Conservation (phyloP, 139 green algal species). For the Chlamydomonas sp. region DNA sequence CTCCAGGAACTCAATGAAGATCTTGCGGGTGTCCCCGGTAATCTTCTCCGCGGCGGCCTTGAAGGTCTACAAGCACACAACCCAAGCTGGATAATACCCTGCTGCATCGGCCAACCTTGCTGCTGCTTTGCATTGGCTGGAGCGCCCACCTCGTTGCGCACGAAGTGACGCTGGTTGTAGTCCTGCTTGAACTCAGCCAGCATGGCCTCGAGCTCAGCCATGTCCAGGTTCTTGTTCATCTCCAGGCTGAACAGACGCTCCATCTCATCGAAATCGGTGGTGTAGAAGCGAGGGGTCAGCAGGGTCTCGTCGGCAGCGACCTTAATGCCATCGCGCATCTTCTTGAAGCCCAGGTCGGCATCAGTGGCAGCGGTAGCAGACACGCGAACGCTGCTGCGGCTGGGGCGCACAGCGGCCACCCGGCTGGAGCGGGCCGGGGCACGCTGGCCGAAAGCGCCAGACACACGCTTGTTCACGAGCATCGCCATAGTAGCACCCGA, state of each 20-base stretch:
- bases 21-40: constrained; percentile 86
- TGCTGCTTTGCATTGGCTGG: neutral
- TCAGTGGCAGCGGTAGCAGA: constrained; percentile 26
- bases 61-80: constrained; percentile 72
- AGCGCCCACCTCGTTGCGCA: constrained; percentile 84
- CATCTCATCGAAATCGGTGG: constrained; percentile 98
- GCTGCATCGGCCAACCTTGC: neutral
- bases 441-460: constrained; percentile 27
- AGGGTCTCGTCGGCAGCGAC: constrained; percentile 87
- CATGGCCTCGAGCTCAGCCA: constrained; percentile 88
- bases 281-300: constrained; percentile 94
- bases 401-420: neutral
- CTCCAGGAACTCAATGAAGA: constrained; percentile 99
- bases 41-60: constrained; percentile 89
- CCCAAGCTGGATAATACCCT: neutral
- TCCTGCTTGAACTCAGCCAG: constrained; percentile 97
- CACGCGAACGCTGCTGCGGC: constrained; percentile 13
- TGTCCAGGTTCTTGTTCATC: constrained; percentile 94
- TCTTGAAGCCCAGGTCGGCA: constrained; percentile 53
- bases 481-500: neutral
- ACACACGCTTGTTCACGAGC: constrained; percentile 29
- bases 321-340: constrained; percentile 87
- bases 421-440: constrained; percentile 10
- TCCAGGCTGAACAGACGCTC: constrained; percentile 95
- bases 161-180: constrained; percentile 99